phyloP scores from a whole-genome alignment of 352 stramenopile genomes.

The Globisporangium takayamanum region DNA sequence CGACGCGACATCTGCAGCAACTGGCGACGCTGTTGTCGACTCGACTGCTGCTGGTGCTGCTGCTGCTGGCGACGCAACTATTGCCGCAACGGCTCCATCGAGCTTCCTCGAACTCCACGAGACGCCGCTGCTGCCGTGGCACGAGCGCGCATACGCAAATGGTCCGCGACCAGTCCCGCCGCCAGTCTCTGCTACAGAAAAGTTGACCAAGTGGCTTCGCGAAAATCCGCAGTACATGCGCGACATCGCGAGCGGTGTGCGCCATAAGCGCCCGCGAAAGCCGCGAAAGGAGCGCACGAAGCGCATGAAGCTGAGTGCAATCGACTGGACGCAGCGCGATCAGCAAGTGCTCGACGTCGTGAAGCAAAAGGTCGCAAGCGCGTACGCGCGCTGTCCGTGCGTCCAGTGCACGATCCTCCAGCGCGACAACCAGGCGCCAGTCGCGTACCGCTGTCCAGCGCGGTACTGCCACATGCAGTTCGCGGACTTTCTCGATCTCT shows the following conservation, averaged over 20 bases:
- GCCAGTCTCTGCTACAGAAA: too few relatives aligned
- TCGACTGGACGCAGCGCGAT: constrained; percentile 11
- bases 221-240: neutral
- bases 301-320: constrained; percentile 1
- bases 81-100: too few relatives aligned
- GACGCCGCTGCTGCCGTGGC: constrained; percentile 6
- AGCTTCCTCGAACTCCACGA: constrained; percentile 8
- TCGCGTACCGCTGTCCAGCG: constrained; percentile 10
- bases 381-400: constrained; percentile 12
- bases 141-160: constrained; percentile 3
- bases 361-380: constrained; percentile 1
- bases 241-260: neutral
- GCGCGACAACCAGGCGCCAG: neutral
- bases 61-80: neutral
- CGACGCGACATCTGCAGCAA: too few relatives aligned
- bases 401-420: constrained; percentile 8
- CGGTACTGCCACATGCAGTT: constrained; percentile 25
- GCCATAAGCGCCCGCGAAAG: neutral
- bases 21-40: neutral
- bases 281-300: neutral
- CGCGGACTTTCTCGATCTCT: constrained; percentile 28
- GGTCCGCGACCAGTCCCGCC: constrained; percentile 1
- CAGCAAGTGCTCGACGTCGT: neutral
- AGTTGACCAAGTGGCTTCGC: neutral
- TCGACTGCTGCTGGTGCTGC: neutral